Percentiles rank a stretch among this genome's conserved stretches.
These are phyloP conservation scores for Spinacia oleracea DNA, from an alignment of 179 eudicot species.

Conservation along the genomic window DNA sequence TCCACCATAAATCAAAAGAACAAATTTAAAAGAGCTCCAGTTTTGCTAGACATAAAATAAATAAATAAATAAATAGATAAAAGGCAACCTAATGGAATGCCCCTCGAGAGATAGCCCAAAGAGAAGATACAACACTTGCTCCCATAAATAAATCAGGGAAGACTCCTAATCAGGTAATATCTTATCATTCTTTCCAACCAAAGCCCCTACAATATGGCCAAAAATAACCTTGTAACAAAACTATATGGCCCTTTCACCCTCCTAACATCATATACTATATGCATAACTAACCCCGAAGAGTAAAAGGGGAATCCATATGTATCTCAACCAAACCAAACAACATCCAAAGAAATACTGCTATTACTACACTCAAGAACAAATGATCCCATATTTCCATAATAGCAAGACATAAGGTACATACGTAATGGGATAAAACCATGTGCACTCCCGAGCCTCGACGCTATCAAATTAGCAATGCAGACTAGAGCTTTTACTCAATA, in stretches of 20 bases:
- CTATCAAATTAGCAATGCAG: not conserved
- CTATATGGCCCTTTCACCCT: not conserved
- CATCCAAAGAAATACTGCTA: not conserved
- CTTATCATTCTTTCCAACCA: not conserved
- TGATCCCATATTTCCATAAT: not conserved
- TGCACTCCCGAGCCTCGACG: not conserved
- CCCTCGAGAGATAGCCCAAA: not conserved
- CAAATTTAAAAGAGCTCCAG: not conserved
- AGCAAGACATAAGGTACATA: not conserved
- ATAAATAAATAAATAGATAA: no score
- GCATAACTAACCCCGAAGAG: not conserved
- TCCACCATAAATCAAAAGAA: not conserved
- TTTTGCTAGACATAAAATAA: no score
- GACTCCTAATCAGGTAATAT: not conserved
- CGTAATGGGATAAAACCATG: not conserved
- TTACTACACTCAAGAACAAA: not conserved
- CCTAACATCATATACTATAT: not conserved
- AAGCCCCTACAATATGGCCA: not conserved
- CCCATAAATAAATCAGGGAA: no score
- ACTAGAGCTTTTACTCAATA: not conserved
- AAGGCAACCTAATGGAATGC: not conserved
- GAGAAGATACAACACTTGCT: no score
- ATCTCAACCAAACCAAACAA: not conserved
- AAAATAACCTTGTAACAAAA: not conserved
- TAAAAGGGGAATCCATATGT: not conserved